Percentiles rank a stretch among this genome's conserved stretches.
Conservation (phyloP, 495 filamentous ascomycete genomes). For the Bryoglossum gracile region DNA sequence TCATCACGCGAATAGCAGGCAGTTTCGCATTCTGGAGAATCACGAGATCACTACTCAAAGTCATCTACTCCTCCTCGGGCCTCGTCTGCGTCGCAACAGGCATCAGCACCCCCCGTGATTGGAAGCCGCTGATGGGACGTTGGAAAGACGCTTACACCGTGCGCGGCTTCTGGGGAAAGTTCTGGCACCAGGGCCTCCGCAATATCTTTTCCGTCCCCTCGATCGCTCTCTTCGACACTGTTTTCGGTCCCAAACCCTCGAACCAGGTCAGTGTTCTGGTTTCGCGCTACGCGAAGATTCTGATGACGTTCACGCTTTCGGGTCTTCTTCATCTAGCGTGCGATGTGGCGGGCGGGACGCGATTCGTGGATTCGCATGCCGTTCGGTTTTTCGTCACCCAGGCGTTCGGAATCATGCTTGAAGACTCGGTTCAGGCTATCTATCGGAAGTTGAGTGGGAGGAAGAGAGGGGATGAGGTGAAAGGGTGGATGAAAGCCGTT, state of each 20-base stretch:
- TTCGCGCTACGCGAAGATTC: background rate
- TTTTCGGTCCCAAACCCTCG: background rate
- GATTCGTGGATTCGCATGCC: conserved; percentile 1
- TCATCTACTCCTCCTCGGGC: background rate
- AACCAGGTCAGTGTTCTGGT: background rate
- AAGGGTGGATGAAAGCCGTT: background rate
- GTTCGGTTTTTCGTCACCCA: conserved; percentile 29
- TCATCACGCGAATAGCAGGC: background rate
- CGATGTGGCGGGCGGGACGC: background rate
- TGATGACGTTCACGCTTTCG: background rate
- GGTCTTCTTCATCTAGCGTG: background rate
- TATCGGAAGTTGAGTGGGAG: background rate
- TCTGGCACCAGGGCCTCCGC: background rate
- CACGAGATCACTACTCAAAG: background rate
- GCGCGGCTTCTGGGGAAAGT: background rate
- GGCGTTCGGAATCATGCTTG: conserved; percentile 28
- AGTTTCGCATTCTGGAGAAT: background rate
- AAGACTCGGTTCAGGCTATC: conserved; percentile 25
- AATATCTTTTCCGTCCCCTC: background rate
- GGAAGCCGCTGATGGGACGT: background rate
- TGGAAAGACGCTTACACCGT: background rate
- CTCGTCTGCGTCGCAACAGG: background rate
- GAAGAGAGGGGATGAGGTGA: background rate
- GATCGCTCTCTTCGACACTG: background rate
- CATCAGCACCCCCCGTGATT: background rate